Percentiles rank a stretch among this genome's conserved stretches.
These are phyloP conservation scores for Adansonia rubrostipa DNA, from an alignment of 441 rosid species.

Conservation along the genomic window DNA sequence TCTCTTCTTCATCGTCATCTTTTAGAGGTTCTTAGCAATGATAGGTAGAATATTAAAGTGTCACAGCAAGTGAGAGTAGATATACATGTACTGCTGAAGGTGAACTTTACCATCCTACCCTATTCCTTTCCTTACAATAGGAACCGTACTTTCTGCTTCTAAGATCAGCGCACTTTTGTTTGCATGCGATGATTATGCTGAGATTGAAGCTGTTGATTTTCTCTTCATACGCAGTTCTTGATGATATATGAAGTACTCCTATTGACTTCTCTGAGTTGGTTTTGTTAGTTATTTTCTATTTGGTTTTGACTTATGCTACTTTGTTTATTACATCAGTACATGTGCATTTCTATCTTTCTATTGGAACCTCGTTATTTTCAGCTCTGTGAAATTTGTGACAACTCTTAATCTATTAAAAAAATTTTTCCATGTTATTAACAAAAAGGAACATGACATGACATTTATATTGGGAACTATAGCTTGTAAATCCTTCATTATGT, in stretches of 20 bases:
- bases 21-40: neutral
- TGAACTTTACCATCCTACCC: neutral
- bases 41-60: neutral
- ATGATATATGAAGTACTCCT: neutral
- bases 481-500: neutral
- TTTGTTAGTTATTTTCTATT: neutral
- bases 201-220: neutral
- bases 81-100: neutral
- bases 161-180: neutral
- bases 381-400: neutral
- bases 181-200: neutral
- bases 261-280: neutral
- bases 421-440: too few species aligned
- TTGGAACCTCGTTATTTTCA: neutral
- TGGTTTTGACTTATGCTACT: neutral
- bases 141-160: neutral
- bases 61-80: neutral
- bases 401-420: neutral
- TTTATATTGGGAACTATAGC: neutral
- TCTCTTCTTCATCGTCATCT: conserved; percentile 15
- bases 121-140: neutral
- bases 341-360: neutral
- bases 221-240: neutral
- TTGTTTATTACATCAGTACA: neutral
- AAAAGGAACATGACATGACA: too few species aligned